A percentile compares a stretch with the other conserved stretches of the same genome.
Conservation (phyloP, 768 basidiomycete genomes). For the Lentinula guzmanii region DNA sequence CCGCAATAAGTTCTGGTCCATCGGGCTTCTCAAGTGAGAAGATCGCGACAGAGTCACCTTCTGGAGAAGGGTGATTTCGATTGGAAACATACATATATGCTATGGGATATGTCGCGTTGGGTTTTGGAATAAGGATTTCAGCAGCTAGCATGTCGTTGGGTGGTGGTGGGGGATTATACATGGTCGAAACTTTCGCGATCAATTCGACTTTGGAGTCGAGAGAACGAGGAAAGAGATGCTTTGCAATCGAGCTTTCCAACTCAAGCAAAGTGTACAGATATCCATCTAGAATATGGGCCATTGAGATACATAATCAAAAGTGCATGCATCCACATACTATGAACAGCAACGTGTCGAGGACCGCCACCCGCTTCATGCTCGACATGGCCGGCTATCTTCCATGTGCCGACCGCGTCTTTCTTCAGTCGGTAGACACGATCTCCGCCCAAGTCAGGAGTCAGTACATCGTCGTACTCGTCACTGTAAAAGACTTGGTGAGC, state of each 20-base stretch:
- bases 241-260: constrained; percentile 50
- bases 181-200: constrained; percentile 40
- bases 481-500: constrained; percentile 67
- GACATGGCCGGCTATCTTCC: constrained; percentile 46
- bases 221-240: constrained; percentile 42
- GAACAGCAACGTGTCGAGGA: constrained; percentile 61
- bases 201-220: constrained; percentile 33
- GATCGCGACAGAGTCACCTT: constrained; percentile 69
- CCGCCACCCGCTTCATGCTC: constrained; percentile 52
- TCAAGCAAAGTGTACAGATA: constrained; percentile 65
- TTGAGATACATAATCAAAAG: neutral
- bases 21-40: constrained; percentile 48
- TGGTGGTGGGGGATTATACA: constrained; percentile 36
- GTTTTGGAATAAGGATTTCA: constrained; percentile 57
- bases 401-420: constrained; percentile 34
- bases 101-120: constrained; percentile 44
- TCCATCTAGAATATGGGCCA: constrained; percentile 34
- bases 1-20: constrained; percentile 44
- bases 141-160: constrained; percentile 56
- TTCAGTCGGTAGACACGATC: constrained; percentile 60
- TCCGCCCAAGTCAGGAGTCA: constrained; percentile 72
- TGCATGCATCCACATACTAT: constrained; percentile 37
- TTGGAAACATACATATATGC: constrained; percentile 71
- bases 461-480: constrained; percentile 45
- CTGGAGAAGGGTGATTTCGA: constrained; percentile 62